Evolutionary conservation across 176 grass and related monocot species (phyloP).

Genomic region (Microstegium vimineum): DNA sequence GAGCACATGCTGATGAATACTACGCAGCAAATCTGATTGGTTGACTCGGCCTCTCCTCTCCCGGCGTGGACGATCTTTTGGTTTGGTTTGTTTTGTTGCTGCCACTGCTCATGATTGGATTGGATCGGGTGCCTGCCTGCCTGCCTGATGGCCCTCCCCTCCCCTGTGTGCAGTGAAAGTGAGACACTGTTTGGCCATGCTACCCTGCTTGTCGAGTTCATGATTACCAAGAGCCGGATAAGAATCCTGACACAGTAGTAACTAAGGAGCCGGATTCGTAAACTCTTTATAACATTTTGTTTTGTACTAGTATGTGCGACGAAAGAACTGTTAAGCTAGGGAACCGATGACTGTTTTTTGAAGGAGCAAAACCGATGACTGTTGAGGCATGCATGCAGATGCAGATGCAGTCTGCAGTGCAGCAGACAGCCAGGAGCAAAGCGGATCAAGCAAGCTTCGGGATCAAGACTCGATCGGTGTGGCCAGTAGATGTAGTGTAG

Average conservation of each 20-base stretch:
- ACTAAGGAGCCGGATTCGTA: not conserved
- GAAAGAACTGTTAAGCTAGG: not conserved
- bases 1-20: not conserved
- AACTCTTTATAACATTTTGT: not conserved
- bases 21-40: not conserved
- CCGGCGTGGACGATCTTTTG: no score
- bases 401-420: no score
- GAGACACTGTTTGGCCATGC: not conserved
- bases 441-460: not conserved
- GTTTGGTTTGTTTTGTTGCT: not conserved
- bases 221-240: not conserved
- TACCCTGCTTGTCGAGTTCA: constrained; percentile 12
- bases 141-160: not conserved
- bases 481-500: not conserved
- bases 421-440: no score
- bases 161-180: constrained; percentile 18
- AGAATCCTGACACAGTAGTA: no score
- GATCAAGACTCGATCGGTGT: not conserved
- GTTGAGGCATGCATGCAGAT: not conserved
- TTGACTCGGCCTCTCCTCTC: no score
- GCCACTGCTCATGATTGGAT: not conserved
- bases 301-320: not conserved
- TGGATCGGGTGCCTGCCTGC: not conserved
- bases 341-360: no score
- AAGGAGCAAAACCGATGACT: no score